These are phyloP conservation scores for Russula vinacea DNA, from an alignment of 768 basidiomycete species.

Conservation along the genomic window DNA sequence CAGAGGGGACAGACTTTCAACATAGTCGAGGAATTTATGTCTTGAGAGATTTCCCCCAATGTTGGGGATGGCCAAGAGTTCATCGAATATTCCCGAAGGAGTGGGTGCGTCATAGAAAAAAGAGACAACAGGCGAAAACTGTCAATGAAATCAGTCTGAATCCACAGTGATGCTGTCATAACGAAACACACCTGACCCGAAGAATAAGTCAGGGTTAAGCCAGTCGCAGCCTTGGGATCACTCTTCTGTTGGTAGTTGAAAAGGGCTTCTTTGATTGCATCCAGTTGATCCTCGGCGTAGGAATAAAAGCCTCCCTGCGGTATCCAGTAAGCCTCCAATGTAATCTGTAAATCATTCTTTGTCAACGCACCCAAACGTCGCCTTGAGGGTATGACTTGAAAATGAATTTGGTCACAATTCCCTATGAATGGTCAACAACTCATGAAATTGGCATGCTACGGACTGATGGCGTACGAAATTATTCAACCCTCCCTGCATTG, in stretches of 20 bases:
- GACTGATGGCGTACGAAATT: constrained; percentile 18
- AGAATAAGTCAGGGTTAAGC: background rate
- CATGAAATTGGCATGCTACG: background rate
- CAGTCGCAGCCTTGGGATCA: constrained; percentile 6
- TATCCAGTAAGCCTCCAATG: background rate
- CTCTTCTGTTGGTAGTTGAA: constrained; percentile 15
- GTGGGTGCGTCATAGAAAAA: constrained; percentile 29
- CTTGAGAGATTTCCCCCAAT: background rate
- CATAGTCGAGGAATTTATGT: constrained; percentile 5
- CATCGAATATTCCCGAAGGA: constrained; percentile 26
- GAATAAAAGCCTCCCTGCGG: constrained; percentile 2
- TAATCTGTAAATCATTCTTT: background rate
- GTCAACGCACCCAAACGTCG: constrained; percentile 33
- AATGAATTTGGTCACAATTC: constrained; percentile 16
- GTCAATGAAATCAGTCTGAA: background rate
- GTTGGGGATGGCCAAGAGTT: constrained; percentile 24
- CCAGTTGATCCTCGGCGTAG: background rate
- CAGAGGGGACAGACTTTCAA: constrained; percentile 10
- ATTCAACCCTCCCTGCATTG: constrained; percentile 19
- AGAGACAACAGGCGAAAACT: background rate
- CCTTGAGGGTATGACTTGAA: constrained; percentile 29
- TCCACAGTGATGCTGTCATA: background rate
- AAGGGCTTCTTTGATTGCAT: constrained; percentile 3
- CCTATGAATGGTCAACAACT: background rate
- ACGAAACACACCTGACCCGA: constrained; percentile 1